Base-by-base conservation (phyloP, 768 basidiomycete genomes). In the Mycena capillaripes region DNA sequence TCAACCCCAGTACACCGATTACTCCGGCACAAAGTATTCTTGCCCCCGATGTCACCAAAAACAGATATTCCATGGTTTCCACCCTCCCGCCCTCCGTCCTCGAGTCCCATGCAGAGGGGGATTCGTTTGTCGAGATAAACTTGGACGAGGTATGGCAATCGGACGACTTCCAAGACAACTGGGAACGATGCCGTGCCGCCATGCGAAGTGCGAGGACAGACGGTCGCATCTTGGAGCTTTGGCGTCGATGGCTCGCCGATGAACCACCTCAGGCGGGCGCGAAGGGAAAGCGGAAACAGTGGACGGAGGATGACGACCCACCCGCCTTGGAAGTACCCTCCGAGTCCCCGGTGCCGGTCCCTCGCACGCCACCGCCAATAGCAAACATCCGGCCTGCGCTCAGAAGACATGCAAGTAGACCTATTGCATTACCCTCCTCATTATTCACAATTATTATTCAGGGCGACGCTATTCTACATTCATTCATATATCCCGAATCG, bases 401-500 rank as follows among this genome's bases (percentile, higher is more conserved):
- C 11, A 85, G 84, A 19, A 81, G 81, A 73, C 89, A 94, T 79
- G 94, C 93, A 81, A 75, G 92, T 78, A 5, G 23, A 64, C 9
- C 58, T 64, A n/a, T 69, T 67, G 23, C 32, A 12, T 38, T 21
- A 66, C 38, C 23, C 30, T 36, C 32, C 23, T 56, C 42, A 34
- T 70, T 32, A 65, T 66, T 76, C 11, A 80, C 60, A 6, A 21
- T 56, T 17, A 29, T 42, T 56, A 50, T 70, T 34, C 48, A 95
- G 94, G 88, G 87, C 42, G 82, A 84, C 30, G 80, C 86, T 3
- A 81, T 96, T 52, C 79, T 95, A 46, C 84, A 81, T 17, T 81
- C 86, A 1, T 94, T 95, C 76, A 81, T 94, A 48, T 95, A 88
- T 76, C 94, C 95, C 2, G 92, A 94, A 67, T 94, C 95, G 16